Percentiles rank a stretch among this genome's conserved stretches.
phyloP scores from a whole-genome alignment of 257 asterid genomes.

The Fraxinus anomala region DNA sequence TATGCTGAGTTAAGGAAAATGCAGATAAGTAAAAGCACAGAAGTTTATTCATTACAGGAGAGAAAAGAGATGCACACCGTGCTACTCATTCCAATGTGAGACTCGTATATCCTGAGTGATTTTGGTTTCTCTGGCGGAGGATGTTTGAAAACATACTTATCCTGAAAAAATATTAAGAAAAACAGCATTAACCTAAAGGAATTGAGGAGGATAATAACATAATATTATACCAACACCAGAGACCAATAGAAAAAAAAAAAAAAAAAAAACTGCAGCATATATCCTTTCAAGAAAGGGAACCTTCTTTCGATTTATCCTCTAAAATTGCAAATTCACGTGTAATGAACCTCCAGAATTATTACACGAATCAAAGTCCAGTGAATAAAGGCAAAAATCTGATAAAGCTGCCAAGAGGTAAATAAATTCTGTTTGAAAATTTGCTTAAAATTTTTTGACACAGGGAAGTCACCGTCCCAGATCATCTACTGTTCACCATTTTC shows the following conservation, averaged over 20 bases:
- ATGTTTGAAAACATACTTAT: conserved; percentile 71
- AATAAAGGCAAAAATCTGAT: conserved; percentile 21
- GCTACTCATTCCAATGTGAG: conserved; percentile 99
- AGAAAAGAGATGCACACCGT: conserved; percentile 61
- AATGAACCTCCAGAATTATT: conserved; percentile 11
- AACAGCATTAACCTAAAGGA: conserved; percentile 28
- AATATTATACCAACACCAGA: conserved; percentile 3
- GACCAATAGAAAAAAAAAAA: neutral
- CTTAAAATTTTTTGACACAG: conserved; percentile 1
- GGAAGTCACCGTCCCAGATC: conserved; percentile 14
- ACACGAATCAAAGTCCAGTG: conserved; percentile 7
- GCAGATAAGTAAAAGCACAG: conserved; percentile 17
- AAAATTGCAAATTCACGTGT: conserved; percentile 14
- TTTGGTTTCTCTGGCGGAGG: conserved; percentile 90
- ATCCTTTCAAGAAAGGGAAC: conserved; percentile 13
- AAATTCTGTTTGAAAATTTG: neutral
- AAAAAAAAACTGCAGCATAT: neutral
- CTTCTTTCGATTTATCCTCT: neutral
- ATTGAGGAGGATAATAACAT: conserved; percentile 4
- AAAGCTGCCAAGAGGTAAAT: conserved; percentile 22
- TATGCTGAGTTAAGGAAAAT: neutral
- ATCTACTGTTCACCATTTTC: conserved; percentile 14
- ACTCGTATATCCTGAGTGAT: conserved; percentile 86
- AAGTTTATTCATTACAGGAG: conserved; percentile 26
- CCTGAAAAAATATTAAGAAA: conserved; percentile 53